Percentiles rank a stretch among this genome's conserved stretches.
These are phyloP conservation scores for Ceratocystis variospora DNA, from an alignment of 2,329 filamentous ascomycete genomes.

Conservation along the genomic window DNA sequence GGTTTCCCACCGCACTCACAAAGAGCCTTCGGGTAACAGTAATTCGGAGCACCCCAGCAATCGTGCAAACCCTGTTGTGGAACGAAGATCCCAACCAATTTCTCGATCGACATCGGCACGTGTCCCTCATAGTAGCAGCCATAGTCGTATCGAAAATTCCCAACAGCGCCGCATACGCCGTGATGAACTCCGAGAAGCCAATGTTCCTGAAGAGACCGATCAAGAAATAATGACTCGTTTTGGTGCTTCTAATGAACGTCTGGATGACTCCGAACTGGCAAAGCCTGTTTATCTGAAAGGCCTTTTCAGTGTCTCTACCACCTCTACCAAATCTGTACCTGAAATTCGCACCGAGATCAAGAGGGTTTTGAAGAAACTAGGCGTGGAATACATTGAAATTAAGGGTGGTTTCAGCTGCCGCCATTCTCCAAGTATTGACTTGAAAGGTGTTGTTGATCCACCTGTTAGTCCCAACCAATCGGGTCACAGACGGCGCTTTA, in stretches of 20 bases:
- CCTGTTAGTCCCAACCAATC: conserved; percentile 40
- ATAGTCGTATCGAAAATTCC: conserved; percentile 81
- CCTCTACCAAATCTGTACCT: conserved; percentile 75
- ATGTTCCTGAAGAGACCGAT: conserved; percentile 79
- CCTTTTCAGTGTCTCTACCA: conserved; percentile 92
- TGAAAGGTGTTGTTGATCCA: conserved; percentile 56
- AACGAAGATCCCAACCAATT: conserved; percentile 38
- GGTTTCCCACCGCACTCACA: conserved; percentile 33
- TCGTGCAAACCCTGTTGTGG: conserved; percentile 38
- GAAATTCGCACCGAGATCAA: conserved; percentile 84
- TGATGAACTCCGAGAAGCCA: conserved; percentile 57
- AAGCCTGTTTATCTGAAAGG: conserved; percentile 95
- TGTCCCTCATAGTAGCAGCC: conserved; percentile 70
- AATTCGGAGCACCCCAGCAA: conserved; percentile 62
- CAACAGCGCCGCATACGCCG: conserved; percentile 61
- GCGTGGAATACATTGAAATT: conserved; percentile 85
- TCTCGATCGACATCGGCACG: conserved; percentile 52
- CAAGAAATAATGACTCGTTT: conserved; percentile 54
- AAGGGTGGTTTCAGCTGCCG: conserved; percentile 84
- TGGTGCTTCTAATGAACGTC: conserved; percentile 41
- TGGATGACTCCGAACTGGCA: conserved; percentile 61
- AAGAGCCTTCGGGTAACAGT: conserved; percentile 60
- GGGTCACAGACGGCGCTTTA: conserved; percentile 64
- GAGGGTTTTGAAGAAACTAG: conserved; percentile 71
- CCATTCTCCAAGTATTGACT: conserved; percentile 78